Conservation (phyloP, 345 rosid genomes). For the Pugionium cornutum region DNA sequence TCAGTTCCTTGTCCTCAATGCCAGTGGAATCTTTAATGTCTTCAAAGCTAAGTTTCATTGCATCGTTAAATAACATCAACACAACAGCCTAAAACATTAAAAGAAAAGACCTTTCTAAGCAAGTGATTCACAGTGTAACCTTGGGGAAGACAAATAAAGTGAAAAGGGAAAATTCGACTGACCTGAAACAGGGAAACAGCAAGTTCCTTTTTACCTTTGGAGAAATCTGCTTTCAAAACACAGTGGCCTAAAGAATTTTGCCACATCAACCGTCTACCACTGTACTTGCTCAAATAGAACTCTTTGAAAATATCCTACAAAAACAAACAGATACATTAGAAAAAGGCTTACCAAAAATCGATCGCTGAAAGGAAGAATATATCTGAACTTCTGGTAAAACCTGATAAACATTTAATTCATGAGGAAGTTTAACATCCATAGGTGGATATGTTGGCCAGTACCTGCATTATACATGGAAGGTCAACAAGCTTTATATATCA, state of each 20-base stretch:
- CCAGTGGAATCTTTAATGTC: constrained; percentile 79
- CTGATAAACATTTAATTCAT: constrained; percentile 89
- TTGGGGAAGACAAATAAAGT: constrained; percentile 17
- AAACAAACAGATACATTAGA: constrained; percentile 4
- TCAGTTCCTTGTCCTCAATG: constrained; percentile 83
- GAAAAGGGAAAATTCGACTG: constrained; percentile 25
- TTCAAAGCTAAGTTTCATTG: constrained; percentile 75
- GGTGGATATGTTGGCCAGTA: constrained; percentile 99
- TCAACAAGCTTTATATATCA: too few species aligned
- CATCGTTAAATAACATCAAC: constrained; percentile 89
- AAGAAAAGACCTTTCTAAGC: constrained; percentile 26
- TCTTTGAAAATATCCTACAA: constrained; percentile 86
- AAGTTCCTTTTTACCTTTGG: constrained; percentile 87
- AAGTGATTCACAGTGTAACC: constrained; percentile 31
- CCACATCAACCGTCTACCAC: constrained; percentile 96
- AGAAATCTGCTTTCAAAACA: constrained; percentile 82
- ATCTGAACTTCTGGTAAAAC: constrained; percentile 40
- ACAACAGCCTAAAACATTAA: constrained; percentile 64
- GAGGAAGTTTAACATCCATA: constrained; percentile 93
- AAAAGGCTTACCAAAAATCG: constrained; percentile 7
- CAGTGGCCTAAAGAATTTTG: constrained; percentile 92
- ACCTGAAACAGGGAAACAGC: constrained; percentile 96
- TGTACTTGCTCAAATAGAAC: constrained; percentile 91
- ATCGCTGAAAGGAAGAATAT: constrained; percentile 33
- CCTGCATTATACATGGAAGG: constrained; percentile 42